Evolutionary conservation across 148 eudicot species (phyloP).

Genomic region (Vaccinium macrocarpon): DNA sequence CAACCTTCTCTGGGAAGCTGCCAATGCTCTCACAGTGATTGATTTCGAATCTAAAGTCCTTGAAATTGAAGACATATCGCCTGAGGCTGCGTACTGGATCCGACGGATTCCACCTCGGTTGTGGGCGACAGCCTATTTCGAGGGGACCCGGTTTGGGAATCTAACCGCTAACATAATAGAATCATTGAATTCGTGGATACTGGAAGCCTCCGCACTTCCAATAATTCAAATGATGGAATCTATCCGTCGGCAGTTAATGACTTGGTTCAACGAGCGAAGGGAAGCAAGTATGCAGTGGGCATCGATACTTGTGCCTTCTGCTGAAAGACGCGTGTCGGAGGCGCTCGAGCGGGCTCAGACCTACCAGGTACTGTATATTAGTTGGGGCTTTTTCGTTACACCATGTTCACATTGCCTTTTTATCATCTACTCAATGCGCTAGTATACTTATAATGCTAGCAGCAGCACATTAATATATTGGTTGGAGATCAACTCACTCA

Average conservation of each 20-base stretch:
- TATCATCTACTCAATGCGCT: background rate
- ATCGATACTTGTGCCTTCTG: conserved; percentile 55
- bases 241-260: conserved; percentile 62
- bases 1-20: conserved; percentile 66
- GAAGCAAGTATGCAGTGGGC: conserved; percentile 62
- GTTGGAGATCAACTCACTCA: background rate
- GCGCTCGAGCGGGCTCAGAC: conserved; percentile 53
- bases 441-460: background rate
- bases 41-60: conserved; percentile 55
- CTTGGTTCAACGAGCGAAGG: conserved; percentile 72
- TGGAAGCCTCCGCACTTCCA: conserved; percentile 55
- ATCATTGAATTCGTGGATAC: conserved; percentile 49
- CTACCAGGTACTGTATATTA: background rate
- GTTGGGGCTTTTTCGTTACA: background rate
- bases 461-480: background rate
- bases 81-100: conserved; percentile 66
- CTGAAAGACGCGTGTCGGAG: conserved; percentile 57
- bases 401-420: background rate
- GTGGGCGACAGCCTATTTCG: conserved; percentile 68
- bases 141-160: conserved; percentile 56
- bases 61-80: conserved; percentile 58
- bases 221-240: conserved; percentile 77
- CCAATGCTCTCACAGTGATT: conserved; percentile 43
- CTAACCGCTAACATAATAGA: conserved; percentile 53
- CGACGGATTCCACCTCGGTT: conserved; percentile 49